Percentiles rank a stretch among this genome's conserved stretches.
Conservation (phyloP, 495 filamentous ascomycete genomes). For the Aeminium ludgeri region DNA sequence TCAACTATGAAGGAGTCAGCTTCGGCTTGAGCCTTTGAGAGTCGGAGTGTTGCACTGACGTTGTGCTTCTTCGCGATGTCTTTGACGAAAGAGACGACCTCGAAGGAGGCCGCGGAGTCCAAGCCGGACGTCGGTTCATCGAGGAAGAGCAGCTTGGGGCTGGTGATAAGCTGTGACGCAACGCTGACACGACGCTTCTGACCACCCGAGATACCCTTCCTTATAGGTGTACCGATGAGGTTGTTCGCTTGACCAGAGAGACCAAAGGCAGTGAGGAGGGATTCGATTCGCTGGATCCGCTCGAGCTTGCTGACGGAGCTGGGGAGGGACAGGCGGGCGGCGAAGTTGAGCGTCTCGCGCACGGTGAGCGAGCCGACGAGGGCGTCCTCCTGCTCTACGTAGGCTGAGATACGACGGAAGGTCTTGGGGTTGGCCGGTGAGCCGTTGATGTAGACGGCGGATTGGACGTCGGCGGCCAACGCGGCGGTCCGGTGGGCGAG, state of each 20-base stretch:
- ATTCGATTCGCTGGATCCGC: slow-evolving; percentile 35
- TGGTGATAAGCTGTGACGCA: slow-evolving; percentile 62
- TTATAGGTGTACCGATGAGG: slow-evolving; percentile 60
- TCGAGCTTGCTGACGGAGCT: slow-evolving; percentile 31
- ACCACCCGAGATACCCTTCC: slow-evolving; percentile 64
- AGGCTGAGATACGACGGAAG: slow-evolving; percentile 41
- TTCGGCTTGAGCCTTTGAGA: too few relatives aligned
- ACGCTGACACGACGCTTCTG: slow-evolving; percentile 67
- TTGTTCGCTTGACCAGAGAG: slow-evolving; percentile 45
- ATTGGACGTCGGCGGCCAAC: slow-evolving; percentile 31
- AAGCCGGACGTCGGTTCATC: slow-evolving; percentile 72
- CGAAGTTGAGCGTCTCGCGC: slow-evolving; percentile 58
- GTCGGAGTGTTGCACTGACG: too few relatives aligned
- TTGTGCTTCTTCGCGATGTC: slow-evolving; percentile 48
- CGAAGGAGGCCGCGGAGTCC: slow-evolving; percentile 51
- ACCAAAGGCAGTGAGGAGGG: slow-evolving; percentile 43
- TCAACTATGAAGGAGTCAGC: slow-evolving; percentile 25
- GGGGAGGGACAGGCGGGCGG: slow-evolving; percentile 37
- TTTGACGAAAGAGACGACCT: slow-evolving; percentile 49
- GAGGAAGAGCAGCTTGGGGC: slow-evolving; percentile 60
- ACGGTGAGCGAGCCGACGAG: slow-evolving; percentile 65
- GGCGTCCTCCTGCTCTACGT: slow-evolving; percentile 76
- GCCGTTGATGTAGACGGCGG: slow-evolving; percentile 43
- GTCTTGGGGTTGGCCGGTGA: slow-evolving; percentile 21
- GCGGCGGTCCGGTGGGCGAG: slow-evolving; percentile 43